Base-by-base conservation (phyloP, 331 rosid species). In the Malus hybrid region DNA sequence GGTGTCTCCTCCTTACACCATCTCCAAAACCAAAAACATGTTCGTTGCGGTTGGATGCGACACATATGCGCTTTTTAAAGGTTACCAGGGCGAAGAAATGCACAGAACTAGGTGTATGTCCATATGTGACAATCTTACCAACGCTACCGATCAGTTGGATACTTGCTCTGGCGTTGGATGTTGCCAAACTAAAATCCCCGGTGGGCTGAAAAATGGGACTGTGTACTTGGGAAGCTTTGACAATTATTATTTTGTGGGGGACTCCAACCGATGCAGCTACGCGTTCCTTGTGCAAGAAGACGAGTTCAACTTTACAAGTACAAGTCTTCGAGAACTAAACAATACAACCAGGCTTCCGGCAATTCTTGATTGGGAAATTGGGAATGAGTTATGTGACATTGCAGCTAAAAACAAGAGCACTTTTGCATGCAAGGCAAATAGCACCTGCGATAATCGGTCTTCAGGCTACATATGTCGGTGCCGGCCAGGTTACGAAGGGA, bases 381-480 rank as follows among this genome's bases (percentile, higher is more conserved):
- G 70, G 74, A 22, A 31, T 1, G 11, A 7, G 56, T 0, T 32
- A 0, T 79, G 82, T 46, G 29, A 39, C 2, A 20, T n/a, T 4
- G 32, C 22, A 13, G 73, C 52, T 19, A 16, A 27, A 42, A 29
- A n/a, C 3, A 4, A 10, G 4, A n/a, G 0, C 3, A 9, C 4
- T 28, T 57, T 10, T 33, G 31, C 50, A 15, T 78, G 81, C 32
- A 39, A 50, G 50, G 73, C 63, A 6, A 79, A 79, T n/a, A 67
- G 74, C 55, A 1, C 0, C 7, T 73, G 82, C 55, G 6, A 48
- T 24, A 3, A 14, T 24, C 22, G 65, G 65, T 60, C 65, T 24
- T 29, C 65, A 60, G 44, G 84, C n/a, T 81, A 81, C 34, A 33
- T 16, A 28, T 81, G 84, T 50, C 29, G 6, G 27, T 81, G 84